Base-by-base conservation (phyloP, 441 rosid genomes). In the Erodium trifolium region DNA sequence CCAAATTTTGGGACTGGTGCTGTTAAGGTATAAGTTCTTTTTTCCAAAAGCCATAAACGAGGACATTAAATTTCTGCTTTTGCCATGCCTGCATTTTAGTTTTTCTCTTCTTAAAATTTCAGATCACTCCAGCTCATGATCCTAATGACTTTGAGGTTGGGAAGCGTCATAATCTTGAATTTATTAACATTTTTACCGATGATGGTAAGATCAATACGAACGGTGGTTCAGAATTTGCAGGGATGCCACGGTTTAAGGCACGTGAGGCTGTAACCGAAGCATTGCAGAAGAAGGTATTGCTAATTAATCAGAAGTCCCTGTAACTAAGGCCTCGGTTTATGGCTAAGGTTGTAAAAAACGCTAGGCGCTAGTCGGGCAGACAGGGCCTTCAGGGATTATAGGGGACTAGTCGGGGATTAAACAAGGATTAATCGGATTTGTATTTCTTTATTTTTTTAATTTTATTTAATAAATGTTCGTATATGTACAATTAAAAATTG, bases 91-190 rank as follows among this genome's bases (percentile, higher is more conserved):
- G 0, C 63, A 34, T 37, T 76, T 55, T 43, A 39, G 13, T 31
- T 67, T 63, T 63, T 65, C 67, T 51, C 29, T 70, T 37, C 31
- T 13, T 31, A 62, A 49, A 68, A 77, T 76, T 70, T 71, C 87
- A 88, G 97, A 91, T 91, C 70, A 93, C 97, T 72, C 97, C 98
- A 2, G 97, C 96, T 1, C 99, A 93, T 70, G 99, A 91, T 76
- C 95, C 93, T 71, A 91, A 93, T 84, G 99, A 93, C 83, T 93
- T 86, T 78, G 91, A 88, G 69, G 97, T 91, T 66, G 96, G 99
- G 71, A 93, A 85, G 82, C 92, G 93, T 57, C 96, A 89, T 76
- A 78, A 78, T 73, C 90, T 93, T 62, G 87, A 87, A 65, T 89
- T 88, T 75, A 87, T 93, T 65, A 91, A 88, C 82, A 82, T 91